Base-by-base conservation (phyloP, 768 basidiomycete species). In the Termitomyces sp. region DNA sequence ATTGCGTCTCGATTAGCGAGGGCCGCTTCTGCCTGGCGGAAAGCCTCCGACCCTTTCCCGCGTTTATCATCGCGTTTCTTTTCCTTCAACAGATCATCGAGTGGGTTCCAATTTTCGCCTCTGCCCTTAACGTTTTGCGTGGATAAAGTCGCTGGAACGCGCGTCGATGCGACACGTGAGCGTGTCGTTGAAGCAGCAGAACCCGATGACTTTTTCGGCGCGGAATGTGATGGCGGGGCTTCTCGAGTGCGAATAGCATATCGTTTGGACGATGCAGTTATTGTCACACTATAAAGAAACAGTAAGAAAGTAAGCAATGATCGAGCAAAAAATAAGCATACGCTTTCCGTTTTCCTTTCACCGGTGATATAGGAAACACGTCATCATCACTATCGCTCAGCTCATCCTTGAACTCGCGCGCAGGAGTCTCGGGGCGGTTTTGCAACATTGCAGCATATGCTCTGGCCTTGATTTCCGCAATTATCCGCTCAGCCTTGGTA, bases 401-500 rank as follows among this genome's bases (percentile, higher is more conserved):
- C 12, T 76, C 72, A n/a, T 73, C 74, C 40, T 73, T 63, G 53
- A 81, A 76, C 34, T 72, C 67, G 14, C 61, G 45, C 27, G 63
- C 52, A n/a, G 72, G 65, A 44, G 55, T 67, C 5, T 65, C 67
- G 4, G 83, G 79, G 2, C 79, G 76, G 62, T 77, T 82, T n/a
- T 72, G 75, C 25, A 69, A 62, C 7, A 59, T 73, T 21, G 70
- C 73, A 54, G 80, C 82, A 47, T 73, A 77, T 5, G 82, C 86
- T 59, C 73, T 76, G n/a, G 80, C 83, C 70, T 79, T 87, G 59
- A 89, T 87, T 35, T 81, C 73, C 7, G 79, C 84, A 45, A 90
- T 83, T 30, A 88, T 73, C 62, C 76, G 72, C 16, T 78, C 78
- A 2, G 87, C 74, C 66, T 83, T 88, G 27, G 67, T 66, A 19